These are phyloP conservation scores for Voacanga thouarsii DNA, from an alignment of 257 asterid genomes.

Conservation along the genomic window DNA sequence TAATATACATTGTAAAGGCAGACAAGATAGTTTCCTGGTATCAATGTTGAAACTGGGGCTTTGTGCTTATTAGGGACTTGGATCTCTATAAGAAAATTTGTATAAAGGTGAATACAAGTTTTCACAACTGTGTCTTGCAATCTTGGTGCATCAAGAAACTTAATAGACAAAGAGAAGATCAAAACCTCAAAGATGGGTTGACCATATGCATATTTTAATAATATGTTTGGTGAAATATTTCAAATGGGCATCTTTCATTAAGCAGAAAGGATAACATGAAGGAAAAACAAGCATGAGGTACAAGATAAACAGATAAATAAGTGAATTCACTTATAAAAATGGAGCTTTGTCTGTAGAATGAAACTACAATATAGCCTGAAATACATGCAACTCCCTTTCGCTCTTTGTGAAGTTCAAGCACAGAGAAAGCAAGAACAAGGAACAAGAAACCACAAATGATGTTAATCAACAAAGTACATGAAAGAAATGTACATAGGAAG, in stretches of 20 bases:
- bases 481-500: neutral
- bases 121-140: neutral
- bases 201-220: neutral
- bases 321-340: neutral
- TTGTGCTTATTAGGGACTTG: neutral
- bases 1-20: neutral
- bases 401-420: neutral
- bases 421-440: neutral
- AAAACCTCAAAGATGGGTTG: neutral
- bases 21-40: neutral
- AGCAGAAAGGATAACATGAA: neutral
- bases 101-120: neutral
- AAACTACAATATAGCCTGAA: neutral
- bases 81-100: neutral
- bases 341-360: neutral
- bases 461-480: neutral
- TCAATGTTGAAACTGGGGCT: neutral
- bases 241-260: neutral
- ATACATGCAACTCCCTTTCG: neutral
- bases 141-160: neutral
- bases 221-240: neutral
- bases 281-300: neutral
- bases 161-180: neutral
- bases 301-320: neutral
- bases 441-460: neutral